Evolutionary conservation across 371 early-diverging fungal genomes (phyloP).

Genomic region (Lichtheimia corymbifera): DNA sequence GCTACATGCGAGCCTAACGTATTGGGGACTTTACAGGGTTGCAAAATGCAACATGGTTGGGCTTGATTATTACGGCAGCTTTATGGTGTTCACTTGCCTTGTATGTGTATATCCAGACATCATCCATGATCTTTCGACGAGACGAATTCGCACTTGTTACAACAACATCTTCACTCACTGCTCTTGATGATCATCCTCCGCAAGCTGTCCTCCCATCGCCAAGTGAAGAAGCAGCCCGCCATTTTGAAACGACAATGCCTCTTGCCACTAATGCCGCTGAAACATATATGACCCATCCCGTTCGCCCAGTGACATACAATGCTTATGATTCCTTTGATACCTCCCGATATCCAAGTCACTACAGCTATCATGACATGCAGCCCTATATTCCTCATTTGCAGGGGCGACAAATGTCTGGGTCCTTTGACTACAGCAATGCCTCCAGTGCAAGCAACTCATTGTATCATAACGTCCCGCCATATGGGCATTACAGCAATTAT

Average conservation of each 20-base stretch:
- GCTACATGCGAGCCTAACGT: not conserved
- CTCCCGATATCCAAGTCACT: not conserved
- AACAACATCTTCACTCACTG: no score
- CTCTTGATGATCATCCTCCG: no score
- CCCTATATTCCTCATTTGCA: not conserved
- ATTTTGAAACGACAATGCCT: no score
- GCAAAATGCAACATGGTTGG: slow-evolving; percentile 5
- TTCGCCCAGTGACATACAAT: no score
- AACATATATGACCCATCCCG: no score
- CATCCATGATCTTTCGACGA: not conserved
- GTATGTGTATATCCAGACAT: slow-evolving; percentile 5
- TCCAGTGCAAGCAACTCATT: not conserved
- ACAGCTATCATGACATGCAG: not conserved
- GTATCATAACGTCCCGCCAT: not conserved
- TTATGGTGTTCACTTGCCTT: slow-evolving; percentile 6
- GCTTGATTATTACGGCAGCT: not conserved
- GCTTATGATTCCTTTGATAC: not conserved
- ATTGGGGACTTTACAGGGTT: not conserved
- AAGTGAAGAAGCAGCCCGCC: no score
- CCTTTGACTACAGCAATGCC: slow-evolving; percentile 1
- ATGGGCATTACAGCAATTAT: not conserved
- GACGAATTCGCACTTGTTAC: no score
- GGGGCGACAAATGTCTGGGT: slow-evolving; percentile 5
- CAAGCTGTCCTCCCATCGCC: no score
- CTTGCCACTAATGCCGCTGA: no score